These are phyloP conservation scores for Jamesozyma lodderae DNA, from an alignment of 805 yeast species.

Conservation along the genomic window DNA sequence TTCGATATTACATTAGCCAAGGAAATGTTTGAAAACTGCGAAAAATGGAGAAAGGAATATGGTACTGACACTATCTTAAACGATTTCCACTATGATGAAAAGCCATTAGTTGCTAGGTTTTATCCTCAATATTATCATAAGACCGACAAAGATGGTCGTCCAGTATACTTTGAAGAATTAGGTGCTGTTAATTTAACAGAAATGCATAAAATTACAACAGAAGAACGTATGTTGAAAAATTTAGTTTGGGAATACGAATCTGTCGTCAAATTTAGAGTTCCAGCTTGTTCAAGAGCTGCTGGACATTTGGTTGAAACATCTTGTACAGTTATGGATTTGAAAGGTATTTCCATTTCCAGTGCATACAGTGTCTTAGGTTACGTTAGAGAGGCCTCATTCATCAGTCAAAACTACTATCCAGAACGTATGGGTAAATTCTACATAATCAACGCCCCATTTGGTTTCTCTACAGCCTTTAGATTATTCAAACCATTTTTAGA, in stretches of 20 bases:
- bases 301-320: slow-evolving; percentile 85
- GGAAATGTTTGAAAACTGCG: slow-evolving; percentile 79
- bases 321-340: slow-evolving; percentile 90
- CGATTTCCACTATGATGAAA: slow-evolving; percentile 90
- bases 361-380: slow-evolving; percentile 81
- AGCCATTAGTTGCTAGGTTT: slow-evolving; percentile 75
- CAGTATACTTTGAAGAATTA: slow-evolving; percentile 87
- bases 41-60: slow-evolving; percentile 81
- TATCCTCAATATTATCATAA: slow-evolving; percentile 98
- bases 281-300: slow-evolving; percentile 84
- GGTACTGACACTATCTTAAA: slow-evolving; percentile 80
- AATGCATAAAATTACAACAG: slow-evolving; percentile 88
- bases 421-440: slow-evolving; percentile 99
- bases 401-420: slow-evolving; percentile 96
- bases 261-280: slow-evolving; percentile 72
- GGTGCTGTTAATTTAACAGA: slow-evolving; percentile 84
- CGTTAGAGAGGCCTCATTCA: slow-evolving; percentile 85
- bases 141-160: slow-evolving; percentile 95
- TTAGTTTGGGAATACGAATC: slow-evolving; percentile 97
- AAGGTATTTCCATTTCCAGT: slow-evolving; percentile 80
- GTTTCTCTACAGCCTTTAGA: slow-evolving; percentile 89
- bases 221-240: slow-evolving; percentile 92
- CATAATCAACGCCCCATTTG: slow-evolving; percentile 93
- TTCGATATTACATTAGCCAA: slow-evolving; percentile 74
- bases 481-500: slow-evolving; percentile 89